A percentile compares a stretch with the other conserved stretches of the same genome.
These are phyloP conservation scores for Candida tunisiensis DNA, from an alignment of 1,139 yeast genomes.

Conservation along the genomic window DNA sequence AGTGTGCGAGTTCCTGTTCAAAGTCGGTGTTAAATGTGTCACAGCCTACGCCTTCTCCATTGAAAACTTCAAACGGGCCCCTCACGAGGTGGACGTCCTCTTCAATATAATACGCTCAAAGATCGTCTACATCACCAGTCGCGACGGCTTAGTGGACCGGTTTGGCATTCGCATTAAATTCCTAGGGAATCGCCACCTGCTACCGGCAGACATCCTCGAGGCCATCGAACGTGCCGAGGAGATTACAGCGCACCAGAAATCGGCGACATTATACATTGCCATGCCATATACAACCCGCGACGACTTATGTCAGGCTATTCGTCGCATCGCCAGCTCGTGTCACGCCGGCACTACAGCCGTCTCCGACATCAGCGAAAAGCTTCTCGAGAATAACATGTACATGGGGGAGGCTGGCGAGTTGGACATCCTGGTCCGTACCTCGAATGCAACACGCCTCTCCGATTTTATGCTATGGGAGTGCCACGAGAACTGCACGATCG, in stretches of 20 bases:
- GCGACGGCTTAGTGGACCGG: constrained; percentile 51
- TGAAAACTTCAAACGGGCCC: constrained; percentile 80
- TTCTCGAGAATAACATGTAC: constrained; percentile 39
- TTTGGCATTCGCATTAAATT: constrained; percentile 60
- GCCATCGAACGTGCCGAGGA: constrained; percentile 41
- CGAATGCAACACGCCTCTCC: constrained; percentile 73
- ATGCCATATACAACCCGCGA: constrained; percentile 92
- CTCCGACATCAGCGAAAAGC: constrained; percentile 26
- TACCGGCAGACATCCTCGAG: constrained; percentile 54
- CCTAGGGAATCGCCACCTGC: constrained; percentile 52
- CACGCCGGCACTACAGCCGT: constrained; percentile 13
- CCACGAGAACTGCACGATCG: constrained; percentile 39
- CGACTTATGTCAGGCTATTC: constrained; percentile 64
- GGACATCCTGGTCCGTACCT: constrained; percentile 71
- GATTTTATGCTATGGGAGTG: constrained; percentile 77
- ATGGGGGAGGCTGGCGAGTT: constrained; percentile 50
- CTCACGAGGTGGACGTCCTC: constrained; percentile 65
- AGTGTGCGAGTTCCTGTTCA: constrained; percentile 32
- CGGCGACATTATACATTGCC: constrained; percentile 71
- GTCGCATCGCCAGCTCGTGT: constrained; percentile 29
- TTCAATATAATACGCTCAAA: constrained; percentile 71
- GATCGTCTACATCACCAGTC: constrained; percentile 41
- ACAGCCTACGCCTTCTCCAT: constrained; percentile 93
- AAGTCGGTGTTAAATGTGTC: constrained; percentile 67
- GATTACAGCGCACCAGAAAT: constrained; percentile 34